These are phyloP conservation scores for Fusarium cyanostomum DNA, from an alignment of 2,329 filamentous ascomycete genomes.

Conservation along the genomic window DNA sequence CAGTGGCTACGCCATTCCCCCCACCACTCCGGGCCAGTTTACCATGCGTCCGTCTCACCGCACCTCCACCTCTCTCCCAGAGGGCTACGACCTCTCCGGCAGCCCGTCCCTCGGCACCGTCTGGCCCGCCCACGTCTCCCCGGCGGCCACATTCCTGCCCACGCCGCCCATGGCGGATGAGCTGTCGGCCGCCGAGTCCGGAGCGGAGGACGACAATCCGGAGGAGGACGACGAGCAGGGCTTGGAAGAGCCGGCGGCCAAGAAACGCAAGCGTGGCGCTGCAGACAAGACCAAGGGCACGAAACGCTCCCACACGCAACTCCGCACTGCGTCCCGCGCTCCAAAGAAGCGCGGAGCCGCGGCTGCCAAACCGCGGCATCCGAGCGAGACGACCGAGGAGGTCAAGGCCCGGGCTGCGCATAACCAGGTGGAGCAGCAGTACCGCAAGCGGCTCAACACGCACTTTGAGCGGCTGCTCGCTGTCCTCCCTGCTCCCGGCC, in stretches of 20 bases:
- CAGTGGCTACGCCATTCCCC: constrained; percentile 25
- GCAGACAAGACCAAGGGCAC: constrained; percentile 4
- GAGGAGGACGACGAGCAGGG: constrained; percentile 20
- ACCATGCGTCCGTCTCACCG: constrained; percentile 26
- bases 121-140: constrained; percentile 40
- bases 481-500: constrained; percentile 49
- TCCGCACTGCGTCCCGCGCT: constrained; percentile 40
- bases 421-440: constrained; percentile 60
- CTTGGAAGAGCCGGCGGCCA: constrained; percentile 14
- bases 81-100: constrained; percentile 32
- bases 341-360: constrained; percentile 38
- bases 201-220: constrained; percentile 28
- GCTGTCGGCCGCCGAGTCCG: constrained; percentile 30
- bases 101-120: constrained; percentile 28
- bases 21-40: constrained; percentile 33
- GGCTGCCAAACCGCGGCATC: constrained; percentile 30
- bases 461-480: constrained; percentile 57
- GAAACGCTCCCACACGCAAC: constrained; percentile 36
- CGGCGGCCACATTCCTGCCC: constrained; percentile 35
- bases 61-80: constrained; percentile 30
- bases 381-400: constrained; percentile 39
- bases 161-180: constrained; percentile 41
- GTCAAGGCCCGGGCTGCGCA: constrained; percentile 48
- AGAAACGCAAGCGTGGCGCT: constrained; percentile 33
- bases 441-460: constrained; percentile 57